A percentile compares a stretch with the other conserved stretches of the same genome.
Evolutionary conservation across 306 rosid species (phyloP).

Genomic region (Malus sieversii): DNA sequence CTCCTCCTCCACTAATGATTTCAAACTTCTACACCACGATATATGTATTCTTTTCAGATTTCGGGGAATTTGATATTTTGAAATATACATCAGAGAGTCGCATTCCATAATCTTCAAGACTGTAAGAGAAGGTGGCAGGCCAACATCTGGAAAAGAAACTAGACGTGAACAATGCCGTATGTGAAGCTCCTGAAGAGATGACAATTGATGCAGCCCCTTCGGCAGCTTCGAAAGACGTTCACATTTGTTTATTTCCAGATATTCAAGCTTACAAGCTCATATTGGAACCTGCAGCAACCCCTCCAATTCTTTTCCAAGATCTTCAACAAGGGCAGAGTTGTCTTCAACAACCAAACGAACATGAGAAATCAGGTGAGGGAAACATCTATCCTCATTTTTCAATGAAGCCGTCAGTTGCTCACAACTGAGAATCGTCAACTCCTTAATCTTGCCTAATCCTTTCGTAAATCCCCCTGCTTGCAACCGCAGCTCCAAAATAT

Average conservation of each 20-base stretch:
- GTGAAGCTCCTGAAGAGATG: neutral
- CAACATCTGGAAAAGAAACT: neutral
- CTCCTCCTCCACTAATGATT: neutral
- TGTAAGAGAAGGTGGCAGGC: neutral
- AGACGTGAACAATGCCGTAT: neutral
- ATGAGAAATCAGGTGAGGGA: neutral
- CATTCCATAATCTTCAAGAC: rapidly evolving
- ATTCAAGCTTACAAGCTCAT: no score
- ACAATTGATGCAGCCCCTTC: neutral
- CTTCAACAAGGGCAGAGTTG: no score
- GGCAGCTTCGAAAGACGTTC: no score
- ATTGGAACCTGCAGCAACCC: no score
- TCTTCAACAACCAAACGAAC: no score
- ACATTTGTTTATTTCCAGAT: no score
- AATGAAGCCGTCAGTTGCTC: no score
- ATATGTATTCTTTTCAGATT: neutral
- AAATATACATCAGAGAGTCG: neutral
- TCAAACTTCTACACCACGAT: rapidly evolving
- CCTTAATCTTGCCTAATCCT: no score
- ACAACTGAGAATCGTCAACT: no score
- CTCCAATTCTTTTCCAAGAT: no score
- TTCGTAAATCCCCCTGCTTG: no score
- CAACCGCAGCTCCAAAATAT: neutral
- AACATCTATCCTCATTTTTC: no score
- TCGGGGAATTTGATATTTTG: neutral